These are phyloP conservation scores for Larix sibirica DNA, from an alignment of 83 land plant species.

Conservation along the genomic window DNA sequence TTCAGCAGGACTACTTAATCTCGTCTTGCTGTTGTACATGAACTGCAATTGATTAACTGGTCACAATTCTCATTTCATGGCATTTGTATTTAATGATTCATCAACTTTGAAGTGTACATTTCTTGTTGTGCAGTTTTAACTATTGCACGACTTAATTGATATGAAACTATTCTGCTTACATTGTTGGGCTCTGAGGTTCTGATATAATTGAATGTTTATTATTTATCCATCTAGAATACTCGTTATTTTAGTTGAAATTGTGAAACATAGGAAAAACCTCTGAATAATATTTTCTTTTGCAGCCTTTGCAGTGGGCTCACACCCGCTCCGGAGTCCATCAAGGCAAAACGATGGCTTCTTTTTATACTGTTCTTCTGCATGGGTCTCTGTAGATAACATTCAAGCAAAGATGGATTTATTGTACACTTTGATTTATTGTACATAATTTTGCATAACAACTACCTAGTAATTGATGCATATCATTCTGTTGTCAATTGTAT, in stretches of 20 bases:
- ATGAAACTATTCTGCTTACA: not conserved
- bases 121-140: not conserved
- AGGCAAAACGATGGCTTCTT: not conserved
- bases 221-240: not conserved
- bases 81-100: not conserved
- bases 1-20: not conserved
- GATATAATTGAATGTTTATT: not conserved
- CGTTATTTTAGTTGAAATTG: not conserved
- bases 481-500: too few species aligned
- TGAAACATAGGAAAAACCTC: not conserved
- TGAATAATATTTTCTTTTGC: constrained; percentile 14
- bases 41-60: not conserved
- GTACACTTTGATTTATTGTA: not conserved
- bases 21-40: not conserved
- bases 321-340: not conserved
- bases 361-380: not conserved
- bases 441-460: not conserved
- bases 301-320: constrained; percentile 14
- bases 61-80: not conserved
- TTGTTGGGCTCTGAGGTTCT: not conserved
- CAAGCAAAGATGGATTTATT: not conserved
- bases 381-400: not conserved
- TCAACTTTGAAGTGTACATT: not conserved
- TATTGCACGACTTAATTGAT: too few species aligned
- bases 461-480: too few species aligned